Base-by-base conservation (phyloP, 352 stramenopile genomes). In the Pelagophyceae sp. region DNA sequence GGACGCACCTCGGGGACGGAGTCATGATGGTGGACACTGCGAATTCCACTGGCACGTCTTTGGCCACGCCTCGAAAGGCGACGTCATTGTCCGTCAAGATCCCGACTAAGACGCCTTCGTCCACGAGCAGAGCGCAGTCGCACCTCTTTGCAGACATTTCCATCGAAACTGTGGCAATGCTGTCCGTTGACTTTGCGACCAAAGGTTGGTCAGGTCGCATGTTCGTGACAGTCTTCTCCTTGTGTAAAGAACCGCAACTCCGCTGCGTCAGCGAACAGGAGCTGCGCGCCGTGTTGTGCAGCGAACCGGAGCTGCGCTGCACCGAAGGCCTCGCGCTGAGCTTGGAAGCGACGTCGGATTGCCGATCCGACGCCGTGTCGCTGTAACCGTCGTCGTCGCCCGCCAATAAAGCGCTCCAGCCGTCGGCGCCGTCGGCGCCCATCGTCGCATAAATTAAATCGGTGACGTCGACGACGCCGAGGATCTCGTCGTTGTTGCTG, bases 81-180 rank as follows among this genome's bases (percentile, higher is more conserved):
- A 98, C 95, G 79, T 98, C 95, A 6, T 92, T 96, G 75, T 98
- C 94, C 31, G 94, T 98, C 78, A 98, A 90, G 76, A 98, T 98
- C 76, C 95, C 95, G 29, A 87, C 88, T 27, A 98, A 85, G 38
- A 90, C 85, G 33, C 94, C 94, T 58, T 90, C 93, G 23, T 15
- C 20, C 25, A 96, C 87, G 38, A 99, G 90, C 17, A 99, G 85
- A 23, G 96, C 91, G 32, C 92, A 96, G 80, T 96, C 92, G 45
- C 92, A 87, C 31, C 94, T 87, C 76, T 95, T 95, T 51, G 88
- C 89, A 25, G 90, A 87, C 84, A 98, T 93, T 61, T 90, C 92
- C 58, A 89, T 83, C 1, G 88, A 88, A 6, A 97, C 85, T 50
- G 95, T 86, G 0, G 90, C 85, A n/a, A 98, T 85, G 20, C 84